phyloP scores from a whole-genome alignment of 345 rosid species.

The Conringia planisiliqua region DNA sequence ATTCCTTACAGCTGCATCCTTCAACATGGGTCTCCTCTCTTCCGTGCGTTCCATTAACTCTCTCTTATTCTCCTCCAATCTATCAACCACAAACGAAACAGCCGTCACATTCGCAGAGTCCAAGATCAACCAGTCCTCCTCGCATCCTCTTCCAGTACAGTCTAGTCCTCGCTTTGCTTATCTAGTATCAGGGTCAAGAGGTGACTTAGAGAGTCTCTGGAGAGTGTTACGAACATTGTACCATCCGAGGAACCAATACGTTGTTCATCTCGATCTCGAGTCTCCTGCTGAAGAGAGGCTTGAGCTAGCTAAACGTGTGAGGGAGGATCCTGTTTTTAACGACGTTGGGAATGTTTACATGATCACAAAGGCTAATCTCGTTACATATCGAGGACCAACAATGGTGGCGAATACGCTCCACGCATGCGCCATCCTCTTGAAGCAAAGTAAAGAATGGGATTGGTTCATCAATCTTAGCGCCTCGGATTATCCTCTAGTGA shows the following conservation, averaged over 20 bases:
- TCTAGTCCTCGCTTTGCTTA: conserved; percentile 81
- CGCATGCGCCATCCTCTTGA: conserved; percentile 61
- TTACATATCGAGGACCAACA: conserved; percentile 59
- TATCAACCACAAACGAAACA: conserved; percentile 37
- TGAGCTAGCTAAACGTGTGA: conserved; percentile 71
- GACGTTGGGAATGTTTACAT: conserved; percentile 73
- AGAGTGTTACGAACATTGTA: conserved; percentile 82
- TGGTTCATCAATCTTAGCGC: conserved; percentile 74
- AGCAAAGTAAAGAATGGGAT: conserved; percentile 56
- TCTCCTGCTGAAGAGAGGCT: conserved; percentile 78
- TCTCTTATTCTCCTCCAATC: conserved; percentile 53
- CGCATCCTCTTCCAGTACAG: conserved; percentile 39
- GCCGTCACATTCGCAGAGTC: conserved; percentile 46
- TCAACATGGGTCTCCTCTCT: conserved; percentile 88
- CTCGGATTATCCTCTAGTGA: conserved; percentile 59
- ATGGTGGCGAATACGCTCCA: conserved; percentile 71
- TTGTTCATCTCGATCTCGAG: conserved; percentile 92
- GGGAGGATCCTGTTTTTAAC: conserved; percentile 61
- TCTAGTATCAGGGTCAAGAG: conserved; percentile 90
- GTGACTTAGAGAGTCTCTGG: conserved; percentile 92
- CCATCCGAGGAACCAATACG: conserved; percentile 87
- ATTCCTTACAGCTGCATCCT: conserved; percentile 70
- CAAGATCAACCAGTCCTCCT: conserved; percentile 36
- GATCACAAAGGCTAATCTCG: conserved; percentile 75
- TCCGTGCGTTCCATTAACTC: conserved; percentile 69